Percentiles rank a stretch among this genome's conserved stretches.
These are phyloP conservation scores for Pholiota microspora DNA, from an alignment of 768 basidiomycete species.

Conservation along the genomic window DNA sequence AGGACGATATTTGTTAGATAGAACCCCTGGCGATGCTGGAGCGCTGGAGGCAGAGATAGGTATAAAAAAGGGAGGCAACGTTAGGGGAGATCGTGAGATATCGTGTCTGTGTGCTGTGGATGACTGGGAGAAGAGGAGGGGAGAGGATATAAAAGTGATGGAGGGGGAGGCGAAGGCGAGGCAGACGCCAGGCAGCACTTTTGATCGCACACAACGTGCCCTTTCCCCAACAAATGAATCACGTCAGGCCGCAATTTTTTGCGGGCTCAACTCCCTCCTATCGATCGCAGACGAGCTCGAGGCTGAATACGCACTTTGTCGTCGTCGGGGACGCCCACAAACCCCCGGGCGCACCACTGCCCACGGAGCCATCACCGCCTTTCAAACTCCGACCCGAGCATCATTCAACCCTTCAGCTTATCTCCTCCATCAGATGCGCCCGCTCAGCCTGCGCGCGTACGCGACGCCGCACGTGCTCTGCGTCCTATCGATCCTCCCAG, in stretches of 20 bases:
- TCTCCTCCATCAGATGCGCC: not conserved
- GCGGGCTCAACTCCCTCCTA: conserved; percentile 4
- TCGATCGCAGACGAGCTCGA: not conserved
- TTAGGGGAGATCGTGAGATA: conserved; percentile 19
- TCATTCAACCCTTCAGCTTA: conserved; percentile 9
- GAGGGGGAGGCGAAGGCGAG: conserved; percentile 47
- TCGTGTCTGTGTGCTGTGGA: conserved; percentile 21
- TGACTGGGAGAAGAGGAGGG: conserved; percentile 23
- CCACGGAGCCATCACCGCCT: conserved; percentile 6
- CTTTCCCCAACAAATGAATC: conserved; percentile 18
- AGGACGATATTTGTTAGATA: conserved; percentile 13
- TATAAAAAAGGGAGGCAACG: conserved; percentile 25
- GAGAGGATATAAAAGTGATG: conserved; percentile 13
- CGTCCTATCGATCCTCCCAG: not conserved
- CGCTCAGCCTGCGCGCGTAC: not conserved
- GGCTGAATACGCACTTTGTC: not conserved
- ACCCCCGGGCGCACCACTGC: not conserved
- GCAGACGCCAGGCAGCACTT: conserved; percentile 55
- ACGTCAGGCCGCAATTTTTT: not conserved
- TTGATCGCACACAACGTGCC: conserved; percentile 82
- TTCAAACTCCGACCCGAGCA: conserved; percentile 30
- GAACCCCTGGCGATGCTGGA: conserved; percentile 6
- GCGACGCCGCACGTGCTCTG: not conserved
- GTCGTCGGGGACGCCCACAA: not conserved
- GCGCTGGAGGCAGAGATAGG: conserved; percentile 19